These are phyloP conservation scores for Funneliformis geosporum DNA, from an alignment of 192 early-diverging fungal genomes.

Conservation along the genomic window DNA sequence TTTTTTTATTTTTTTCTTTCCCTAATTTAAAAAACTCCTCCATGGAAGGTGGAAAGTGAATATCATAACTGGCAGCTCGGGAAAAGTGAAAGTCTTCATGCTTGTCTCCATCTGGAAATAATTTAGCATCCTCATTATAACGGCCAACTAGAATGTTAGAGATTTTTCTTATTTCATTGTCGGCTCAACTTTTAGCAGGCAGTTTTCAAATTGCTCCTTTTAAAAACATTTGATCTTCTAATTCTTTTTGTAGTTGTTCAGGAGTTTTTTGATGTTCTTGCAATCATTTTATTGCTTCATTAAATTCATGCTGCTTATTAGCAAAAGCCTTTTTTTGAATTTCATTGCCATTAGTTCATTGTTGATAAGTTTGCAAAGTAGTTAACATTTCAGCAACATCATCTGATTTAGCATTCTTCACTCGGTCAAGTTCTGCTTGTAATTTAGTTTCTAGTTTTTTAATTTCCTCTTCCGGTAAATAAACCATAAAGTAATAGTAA, in stretches of 20 bases:
- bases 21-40: neutral
- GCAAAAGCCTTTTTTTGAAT: no score
- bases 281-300: no score
- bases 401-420: neutral
- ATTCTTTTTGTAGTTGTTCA: neutral
- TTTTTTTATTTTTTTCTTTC: neutral
- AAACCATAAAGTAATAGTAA: conserved; percentile 10
- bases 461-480: conserved; percentile 16
- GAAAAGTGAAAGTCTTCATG: neutral
- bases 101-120: neutral
- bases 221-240: neutral
- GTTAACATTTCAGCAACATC: no score
- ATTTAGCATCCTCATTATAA: neutral
- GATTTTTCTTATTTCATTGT: neutral
- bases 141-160: neutral
- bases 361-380: no score
- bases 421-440: neutral
- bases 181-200: neutral
- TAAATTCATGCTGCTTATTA: no score
- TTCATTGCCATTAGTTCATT: no score
- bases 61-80: neutral
- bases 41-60: conserved; percentile 6
- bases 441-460: conserved; percentile 9
- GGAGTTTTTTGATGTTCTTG: neutral
- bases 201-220: conserved; percentile 15